A percentile compares a stretch with the other conserved stretches of the same genome.
Conservation (phyloP, 495 filamentous ascomycete genomes). For the Aspergillus ostianus region DNA sequence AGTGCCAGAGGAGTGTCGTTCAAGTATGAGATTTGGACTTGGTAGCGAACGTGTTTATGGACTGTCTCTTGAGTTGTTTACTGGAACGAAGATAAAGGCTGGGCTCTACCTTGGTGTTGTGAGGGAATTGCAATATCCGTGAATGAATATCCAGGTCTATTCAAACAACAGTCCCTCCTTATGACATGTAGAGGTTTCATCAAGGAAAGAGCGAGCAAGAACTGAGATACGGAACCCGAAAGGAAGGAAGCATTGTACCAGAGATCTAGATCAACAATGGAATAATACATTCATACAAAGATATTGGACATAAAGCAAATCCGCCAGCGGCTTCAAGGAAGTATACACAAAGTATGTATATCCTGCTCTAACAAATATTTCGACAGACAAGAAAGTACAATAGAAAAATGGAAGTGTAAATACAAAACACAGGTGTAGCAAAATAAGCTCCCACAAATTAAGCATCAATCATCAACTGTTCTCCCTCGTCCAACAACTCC, state of each 20-base stretch:
- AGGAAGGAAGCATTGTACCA: not conserved
- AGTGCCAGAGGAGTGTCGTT: too few relatives aligned
- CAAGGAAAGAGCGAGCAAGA: conserved; percentile 11
- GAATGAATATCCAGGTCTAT: too few relatives aligned
- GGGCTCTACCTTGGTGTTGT: too few relatives aligned
- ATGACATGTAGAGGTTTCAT: conserved; percentile 10
- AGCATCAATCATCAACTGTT: conserved; percentile 79
- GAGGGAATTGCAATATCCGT: too few relatives aligned
- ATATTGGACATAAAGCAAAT: conserved; percentile 9
- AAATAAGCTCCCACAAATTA: conserved; percentile 17
- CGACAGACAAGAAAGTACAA: conserved; percentile 16
- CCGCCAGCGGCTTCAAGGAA: conserved; percentile 25
- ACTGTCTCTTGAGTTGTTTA: too few relatives aligned
- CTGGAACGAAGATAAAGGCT: too few relatives aligned
- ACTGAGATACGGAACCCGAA: not conserved
- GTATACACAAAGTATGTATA: conserved; percentile 5
- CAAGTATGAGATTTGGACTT: too few relatives aligned
- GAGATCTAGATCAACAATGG: conserved; percentile 14
- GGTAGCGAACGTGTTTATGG: too few relatives aligned
- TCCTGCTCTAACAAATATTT: not conserved
- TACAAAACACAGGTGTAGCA: not conserved
- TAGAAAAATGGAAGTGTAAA: conserved; percentile 9
- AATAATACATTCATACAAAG: conserved; percentile 11
- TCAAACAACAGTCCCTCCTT: too few relatives aligned
- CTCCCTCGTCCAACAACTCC: conserved; percentile 86